These are phyloP conservation scores for Aspergillus persii DNA, from an alignment of 2,329 filamentous ascomycete genomes.

Conservation along the genomic window DNA sequence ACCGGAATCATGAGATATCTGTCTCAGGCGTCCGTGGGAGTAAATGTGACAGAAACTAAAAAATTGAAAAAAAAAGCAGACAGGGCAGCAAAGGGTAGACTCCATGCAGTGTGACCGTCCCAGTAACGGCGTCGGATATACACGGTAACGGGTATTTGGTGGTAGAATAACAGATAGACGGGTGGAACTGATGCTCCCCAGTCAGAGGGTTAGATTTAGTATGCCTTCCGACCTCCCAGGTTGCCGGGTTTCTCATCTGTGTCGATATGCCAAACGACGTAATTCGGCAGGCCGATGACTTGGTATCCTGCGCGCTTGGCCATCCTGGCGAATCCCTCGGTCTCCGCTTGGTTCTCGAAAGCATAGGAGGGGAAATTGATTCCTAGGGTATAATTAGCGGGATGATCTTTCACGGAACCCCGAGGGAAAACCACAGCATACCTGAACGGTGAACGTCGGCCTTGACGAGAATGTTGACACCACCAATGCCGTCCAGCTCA, in stretches of 20 bases:
- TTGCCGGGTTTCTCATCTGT: constrained; percentile 94
- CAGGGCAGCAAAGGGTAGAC: constrained; percentile 11
- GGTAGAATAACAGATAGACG: neutral
- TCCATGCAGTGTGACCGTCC: constrained; percentile 11
- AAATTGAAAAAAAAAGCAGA: constrained; percentile 17
- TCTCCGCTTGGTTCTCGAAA: constrained; percentile 98
- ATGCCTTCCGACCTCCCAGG: constrained; percentile 40
- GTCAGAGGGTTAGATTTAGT: constrained; percentile 23
- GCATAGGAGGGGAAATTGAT: constrained; percentile 97
- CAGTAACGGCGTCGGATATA: constrained; percentile 14
- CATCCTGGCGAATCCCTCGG: constrained; percentile 98
- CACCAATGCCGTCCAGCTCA: constrained; percentile 90
- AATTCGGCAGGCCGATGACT: constrained; percentile 91
- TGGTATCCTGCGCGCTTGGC: constrained; percentile 92
- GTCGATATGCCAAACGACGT: constrained; percentile 98
- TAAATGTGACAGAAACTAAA: constrained; percentile 14
- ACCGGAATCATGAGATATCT: constrained; percentile 34
- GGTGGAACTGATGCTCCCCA: constrained; percentile 1
- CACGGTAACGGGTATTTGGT: constrained; percentile 16
- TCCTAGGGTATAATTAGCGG: constrained; percentile 52
- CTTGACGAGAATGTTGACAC: constrained; percentile 96
- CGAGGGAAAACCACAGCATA: constrained; percentile 41
- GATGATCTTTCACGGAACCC: neutral
- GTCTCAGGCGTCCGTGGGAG: constrained; percentile 22
- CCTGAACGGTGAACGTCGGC: constrained; percentile 94